Evolutionary conservation across 371 early-diverging fungal genomes (phyloP).

Genomic region (Mucor circinelloides): DNA sequence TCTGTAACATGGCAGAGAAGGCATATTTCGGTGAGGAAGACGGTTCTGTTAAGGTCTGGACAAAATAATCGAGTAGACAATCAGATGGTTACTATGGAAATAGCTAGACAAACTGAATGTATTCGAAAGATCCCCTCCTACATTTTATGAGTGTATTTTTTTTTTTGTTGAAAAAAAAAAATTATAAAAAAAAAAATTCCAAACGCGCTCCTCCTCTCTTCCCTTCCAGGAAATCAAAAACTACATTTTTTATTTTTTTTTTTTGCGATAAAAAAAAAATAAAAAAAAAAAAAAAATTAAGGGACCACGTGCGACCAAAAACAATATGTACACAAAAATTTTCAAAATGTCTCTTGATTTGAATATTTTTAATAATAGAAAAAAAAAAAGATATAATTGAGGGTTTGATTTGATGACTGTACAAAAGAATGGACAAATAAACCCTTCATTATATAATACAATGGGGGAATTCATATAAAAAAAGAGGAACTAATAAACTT

Average conservation of each 20-base stretch:
- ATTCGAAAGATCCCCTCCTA: neutral
- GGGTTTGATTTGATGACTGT: conserved; percentile 18
- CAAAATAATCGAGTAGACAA: neutral
- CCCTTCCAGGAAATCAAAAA: conserved; percentile 4
- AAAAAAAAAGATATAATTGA: conserved; percentile 6
- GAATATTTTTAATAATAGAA: conserved; percentile 6
- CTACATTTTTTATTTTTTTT: conserved; percentile 7
- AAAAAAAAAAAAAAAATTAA: neutral
- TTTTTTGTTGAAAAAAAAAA: neutral
- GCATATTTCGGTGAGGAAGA: conserved; percentile 82
- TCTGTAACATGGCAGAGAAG: conserved; percentile 79
- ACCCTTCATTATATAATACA: conserved; percentile 5
- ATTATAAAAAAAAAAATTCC: neutral
- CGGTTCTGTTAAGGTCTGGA: conserved; percentile 22
- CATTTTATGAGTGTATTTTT: neutral
- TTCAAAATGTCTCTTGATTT: neutral
- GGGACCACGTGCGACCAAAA: neutral
- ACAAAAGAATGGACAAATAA: conserved; percentile 16
- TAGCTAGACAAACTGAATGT: neutral
- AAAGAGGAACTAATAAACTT: neutral
- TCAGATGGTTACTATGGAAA: neutral
- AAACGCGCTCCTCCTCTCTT: neutral
- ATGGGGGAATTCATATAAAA: conserved; percentile 5
- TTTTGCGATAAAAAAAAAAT: neutral
- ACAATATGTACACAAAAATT: neutral